A percentile compares a stretch with the other conserved stretches of the same genome.
Evolutionary conservation across 768 basidiomycete species (phyloP).

Genomic region (Neoboletus magnificus): DNA sequence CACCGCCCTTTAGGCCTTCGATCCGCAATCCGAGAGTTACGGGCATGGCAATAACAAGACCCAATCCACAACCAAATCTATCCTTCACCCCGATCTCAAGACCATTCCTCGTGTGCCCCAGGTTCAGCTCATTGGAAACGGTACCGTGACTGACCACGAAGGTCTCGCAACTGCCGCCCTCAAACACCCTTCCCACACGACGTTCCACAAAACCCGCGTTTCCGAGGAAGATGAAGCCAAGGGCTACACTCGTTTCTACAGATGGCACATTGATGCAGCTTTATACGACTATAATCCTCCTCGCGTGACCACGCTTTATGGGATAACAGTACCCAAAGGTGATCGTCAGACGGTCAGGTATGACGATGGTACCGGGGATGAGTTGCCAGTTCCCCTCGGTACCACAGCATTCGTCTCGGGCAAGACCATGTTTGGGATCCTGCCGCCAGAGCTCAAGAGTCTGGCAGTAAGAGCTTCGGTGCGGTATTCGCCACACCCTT

Average conservation of each 20-base stretch:
- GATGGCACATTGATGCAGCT: conserved; percentile 93
- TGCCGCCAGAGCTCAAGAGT: conserved; percentile 70
- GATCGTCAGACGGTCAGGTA: conserved; percentile 62
- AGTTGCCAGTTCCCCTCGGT: conserved; percentile 76
- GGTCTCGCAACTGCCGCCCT: conserved; percentile 74
- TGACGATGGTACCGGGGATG: conserved; percentile 86
- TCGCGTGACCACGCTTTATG: conserved; percentile 82
- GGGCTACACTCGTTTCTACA: conserved; percentile 84
- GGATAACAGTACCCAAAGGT: conserved; percentile 68
- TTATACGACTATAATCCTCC: conserved; percentile 76
- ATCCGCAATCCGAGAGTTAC: conserved; percentile 58
- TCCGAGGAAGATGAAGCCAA: conserved; percentile 69
- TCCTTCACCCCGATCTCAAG: conserved; percentile 87
- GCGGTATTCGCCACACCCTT: conserved; percentile 81
- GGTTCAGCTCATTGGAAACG: conserved; percentile 92
- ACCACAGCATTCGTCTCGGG: conserved; percentile 85
- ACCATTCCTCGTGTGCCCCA: conserved; percentile 86
- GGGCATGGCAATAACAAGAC: conserved; percentile 92
- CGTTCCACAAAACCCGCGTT: conserved; percentile 81
- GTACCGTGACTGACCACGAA: conserved; percentile 74
- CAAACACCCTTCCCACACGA: conserved; percentile 82
- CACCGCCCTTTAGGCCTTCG: conserved; percentile 61
- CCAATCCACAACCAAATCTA: conserved; percentile 65
- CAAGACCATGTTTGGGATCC: conserved; percentile 77
- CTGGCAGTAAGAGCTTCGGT: conserved; percentile 75